Evolutionary conservation across 305 asterid genomes (phyloP), one percentile per base, ranked within the genome.

Genomic region (Vinca major): DNA sequence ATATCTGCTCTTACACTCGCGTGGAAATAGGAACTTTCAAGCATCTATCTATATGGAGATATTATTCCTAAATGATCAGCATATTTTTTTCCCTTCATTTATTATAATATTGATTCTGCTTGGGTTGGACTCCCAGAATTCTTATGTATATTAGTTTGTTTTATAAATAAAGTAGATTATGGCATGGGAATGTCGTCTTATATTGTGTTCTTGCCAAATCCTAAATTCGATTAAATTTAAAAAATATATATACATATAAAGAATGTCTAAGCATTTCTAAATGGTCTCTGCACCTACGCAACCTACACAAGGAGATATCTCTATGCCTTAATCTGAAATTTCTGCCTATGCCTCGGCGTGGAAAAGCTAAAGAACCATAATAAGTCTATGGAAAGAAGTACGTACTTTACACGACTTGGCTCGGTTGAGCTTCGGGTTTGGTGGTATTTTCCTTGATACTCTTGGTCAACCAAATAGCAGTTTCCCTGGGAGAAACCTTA

Each of bases 381-480:
- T 14, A 70, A 57, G 39, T 70, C 40, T 7, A 66, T 8, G 10
- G 43, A 67, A 49, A 9, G 1, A 44, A 57, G 13, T 53, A 52
- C 63, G 10, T 20, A 60, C 71, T 66, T 65, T 33, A 70, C 67
- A 39, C 20, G 13, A 63, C 47, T 67, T 55, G 45, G 10, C 20
- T 43, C 4, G 58, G 70, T 16, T 75, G 73, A 61, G 77, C 81
- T 53, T 83, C 96, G 41, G 84, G 86, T 65, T 75, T 83, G 55
- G 77, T 67, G 17, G 87, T 80, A 70, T 86, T 89, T 79, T 82
- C 95, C 78, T 89, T 91, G 79, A 89, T 83, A 84, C 95, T 87
- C 86, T 89, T 91, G 37, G 96, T 72, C 87, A 91, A 72, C 98
- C 98, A 89, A 67, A 91, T 91, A 39, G 98, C 98, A 63, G 98